These are phyloP conservation scores for Taiozyma sp. DNA, from an alignment of 1,139 yeast genomes.

Conservation along the genomic window DNA sequence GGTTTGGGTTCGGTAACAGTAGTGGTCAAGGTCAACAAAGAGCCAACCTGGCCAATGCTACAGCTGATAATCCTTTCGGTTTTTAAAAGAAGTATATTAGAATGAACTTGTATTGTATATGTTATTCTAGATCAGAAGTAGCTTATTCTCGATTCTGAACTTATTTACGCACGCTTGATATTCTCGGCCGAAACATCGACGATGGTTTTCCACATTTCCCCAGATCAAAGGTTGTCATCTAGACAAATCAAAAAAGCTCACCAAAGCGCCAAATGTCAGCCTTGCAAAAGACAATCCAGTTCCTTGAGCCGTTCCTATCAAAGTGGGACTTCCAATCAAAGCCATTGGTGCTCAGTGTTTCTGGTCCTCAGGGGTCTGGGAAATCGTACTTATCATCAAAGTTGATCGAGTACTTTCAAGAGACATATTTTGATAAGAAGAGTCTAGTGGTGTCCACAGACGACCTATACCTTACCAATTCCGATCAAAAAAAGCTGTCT, in stretches of 20 bases:
- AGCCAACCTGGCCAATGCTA: slow-evolving; percentile 84
- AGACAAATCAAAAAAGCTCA: neutral
- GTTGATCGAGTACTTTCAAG: slow-evolving; percentile 34
- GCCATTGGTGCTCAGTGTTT: slow-evolving; percentile 62
- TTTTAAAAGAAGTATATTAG: slow-evolving; percentile 37
- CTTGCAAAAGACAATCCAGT: neutral
- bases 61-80: slow-evolving; percentile 94
- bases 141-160: neutral
- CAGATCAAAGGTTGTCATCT: neutral
- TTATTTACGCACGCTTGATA: neutral
- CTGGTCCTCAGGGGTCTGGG: slow-evolving; percentile 95
- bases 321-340: slow-evolving; percentile 3
- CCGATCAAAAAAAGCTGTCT: slow-evolving; percentile 48
- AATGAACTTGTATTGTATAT: neutral
- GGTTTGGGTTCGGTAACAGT: slow-evolving; percentile 61
- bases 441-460: slow-evolving; percentile 71
- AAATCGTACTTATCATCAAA: slow-evolving; percentile 61
- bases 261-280: neutral
- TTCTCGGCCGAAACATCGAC: neutral
- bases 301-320: neutral
- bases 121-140: neutral
- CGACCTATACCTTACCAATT: slow-evolving; percentile 72
- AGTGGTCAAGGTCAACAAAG: slow-evolving; percentile 37
- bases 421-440: slow-evolving; percentile 33
- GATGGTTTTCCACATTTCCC: neutral